Evolutionary conservation across 495 filamentous ascomycete species (phyloP).

Genomic region (Filosporella fistucella): DNA sequence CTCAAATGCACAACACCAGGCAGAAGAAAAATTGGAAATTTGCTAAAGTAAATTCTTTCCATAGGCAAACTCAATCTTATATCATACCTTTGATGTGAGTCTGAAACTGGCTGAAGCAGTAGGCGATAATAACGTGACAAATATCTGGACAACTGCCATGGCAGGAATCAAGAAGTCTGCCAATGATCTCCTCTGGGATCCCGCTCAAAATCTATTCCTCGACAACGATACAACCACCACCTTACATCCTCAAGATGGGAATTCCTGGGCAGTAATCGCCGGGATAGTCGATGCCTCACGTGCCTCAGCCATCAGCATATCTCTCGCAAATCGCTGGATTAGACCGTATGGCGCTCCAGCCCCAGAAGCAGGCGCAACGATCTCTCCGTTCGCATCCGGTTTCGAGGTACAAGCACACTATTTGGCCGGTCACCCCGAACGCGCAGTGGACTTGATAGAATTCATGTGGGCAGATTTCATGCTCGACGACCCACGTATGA

Average conservation of each 20-base stretch:
- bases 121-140: constrained; percentile 20
- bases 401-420: constrained; percentile 62
- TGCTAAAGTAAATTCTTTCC: too few species aligned
- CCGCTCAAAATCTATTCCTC: constrained; percentile 44
- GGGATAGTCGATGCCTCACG: constrained; percentile 14
- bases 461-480: constrained; percentile 40
- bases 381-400: constrained; percentile 55
- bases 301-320: constrained; percentile 27
- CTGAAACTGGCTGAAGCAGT: background rate
- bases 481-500: constrained; percentile 53
- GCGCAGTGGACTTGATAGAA: constrained; percentile 53
- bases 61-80: constrained; percentile 41
- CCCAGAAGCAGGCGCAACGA: constrained; percentile 52
- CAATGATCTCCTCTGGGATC: constrained; percentile 46
- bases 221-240: constrained; percentile 49
- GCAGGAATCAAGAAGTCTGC: constrained; percentile 37
- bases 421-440: constrained; percentile 36
- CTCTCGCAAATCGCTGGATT: constrained; percentile 50
- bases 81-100: constrained; percentile 30
- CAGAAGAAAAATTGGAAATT: too few species aligned
- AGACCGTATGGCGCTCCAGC: constrained; percentile 53
- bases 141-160: constrained; percentile 37
- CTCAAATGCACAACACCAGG: too few species aligned
- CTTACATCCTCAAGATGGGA: constrained; percentile 27
- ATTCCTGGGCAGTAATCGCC: constrained; percentile 25